These are phyloP conservation scores for Aciculosporium take DNA, from an alignment of 2,329 filamentous ascomycete genomes.

Conservation along the genomic window DNA sequence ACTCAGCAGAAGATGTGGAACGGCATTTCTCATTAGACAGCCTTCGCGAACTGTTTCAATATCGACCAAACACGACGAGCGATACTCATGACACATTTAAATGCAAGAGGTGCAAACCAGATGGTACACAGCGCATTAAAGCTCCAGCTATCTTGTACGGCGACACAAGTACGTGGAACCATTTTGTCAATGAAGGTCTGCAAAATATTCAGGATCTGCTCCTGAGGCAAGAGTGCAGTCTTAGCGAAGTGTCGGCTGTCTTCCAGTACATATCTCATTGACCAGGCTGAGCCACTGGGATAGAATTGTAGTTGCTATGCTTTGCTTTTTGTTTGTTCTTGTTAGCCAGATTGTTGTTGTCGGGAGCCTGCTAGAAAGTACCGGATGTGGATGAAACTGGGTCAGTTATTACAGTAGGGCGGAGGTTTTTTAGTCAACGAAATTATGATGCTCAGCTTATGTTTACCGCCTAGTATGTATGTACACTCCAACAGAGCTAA, in stretches of 20 bases:
- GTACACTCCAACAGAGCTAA: too few relatives aligned
- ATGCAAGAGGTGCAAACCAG: conserved; percentile 83
- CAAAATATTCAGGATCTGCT: conserved; percentile 80
- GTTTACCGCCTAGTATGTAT: too few relatives aligned
- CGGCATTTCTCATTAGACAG: conserved; percentile 89
- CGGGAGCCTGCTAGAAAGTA: too few relatives aligned
- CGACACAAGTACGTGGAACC: conserved; percentile 98
- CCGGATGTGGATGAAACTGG: too few relatives aligned
- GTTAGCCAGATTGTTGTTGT: too few relatives aligned
- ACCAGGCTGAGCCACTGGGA: not conserved
- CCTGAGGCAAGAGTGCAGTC: conserved; percentile 68
- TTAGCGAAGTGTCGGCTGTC: conserved; percentile 76
- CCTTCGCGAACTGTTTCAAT: conserved; percentile 86
- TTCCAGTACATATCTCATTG: conserved; percentile 95
- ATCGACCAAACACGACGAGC: conserved; percentile 67
- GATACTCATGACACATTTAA: conserved; percentile 99
- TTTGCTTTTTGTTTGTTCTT: not conserved
- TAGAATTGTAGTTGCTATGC: not conserved
- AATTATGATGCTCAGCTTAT: too few relatives aligned
- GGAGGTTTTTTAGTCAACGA: too few relatives aligned
- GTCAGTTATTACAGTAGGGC: too few relatives aligned
- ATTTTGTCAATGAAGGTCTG: conserved; percentile 73
- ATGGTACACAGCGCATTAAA: conserved; percentile 78
- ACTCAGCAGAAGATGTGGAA: conserved; percentile 92
- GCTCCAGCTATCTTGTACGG: conserved; percentile 92